Evolutionary conservation across 352 stramenopile species (phyloP).

Genomic region (Phytophthora uliginosa): DNA sequence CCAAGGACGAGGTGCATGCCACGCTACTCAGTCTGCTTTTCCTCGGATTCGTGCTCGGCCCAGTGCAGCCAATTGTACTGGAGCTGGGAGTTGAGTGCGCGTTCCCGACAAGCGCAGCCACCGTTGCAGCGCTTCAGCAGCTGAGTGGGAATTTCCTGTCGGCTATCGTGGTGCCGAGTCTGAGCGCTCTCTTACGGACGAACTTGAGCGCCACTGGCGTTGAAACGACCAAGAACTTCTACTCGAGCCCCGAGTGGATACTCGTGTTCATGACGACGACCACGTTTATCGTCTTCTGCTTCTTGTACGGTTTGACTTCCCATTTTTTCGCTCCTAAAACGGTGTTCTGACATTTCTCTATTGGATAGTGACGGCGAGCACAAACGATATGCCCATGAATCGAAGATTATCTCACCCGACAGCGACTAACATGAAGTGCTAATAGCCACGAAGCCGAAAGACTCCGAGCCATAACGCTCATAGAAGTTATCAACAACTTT

Average conservation of each 20-base stretch:
- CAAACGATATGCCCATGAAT: constrained; percentile 57
- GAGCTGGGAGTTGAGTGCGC: constrained; percentile 77
- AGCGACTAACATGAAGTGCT: constrained; percentile 2
- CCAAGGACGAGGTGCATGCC: constrained; percentile 29
- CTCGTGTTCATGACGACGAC: constrained; percentile 48
- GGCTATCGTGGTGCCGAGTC: constrained; percentile 55
- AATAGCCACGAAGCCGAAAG: neutral
- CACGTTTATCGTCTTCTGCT: constrained; percentile 59
- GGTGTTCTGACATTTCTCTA: constrained; percentile 6
- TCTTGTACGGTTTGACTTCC: constrained; percentile 41
- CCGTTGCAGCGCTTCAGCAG: constrained; percentile 74
- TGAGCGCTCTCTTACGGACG: constrained; percentile 55
- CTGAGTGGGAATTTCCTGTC: constrained; percentile 81
- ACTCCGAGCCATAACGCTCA: neutral
- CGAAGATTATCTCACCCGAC: constrained; percentile 27
- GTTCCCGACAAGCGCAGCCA: constrained; percentile 76
- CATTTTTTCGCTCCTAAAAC: neutral
- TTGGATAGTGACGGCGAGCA: constrained; percentile 60
- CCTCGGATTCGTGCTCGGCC: constrained; percentile 65
- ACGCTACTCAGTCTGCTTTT: constrained; percentile 49
- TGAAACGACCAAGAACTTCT: constrained; percentile 41
- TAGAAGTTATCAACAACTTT: neutral
- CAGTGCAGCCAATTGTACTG: constrained; percentile 69
- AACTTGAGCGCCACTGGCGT: constrained; percentile 44
- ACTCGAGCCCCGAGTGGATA: constrained; percentile 60